Base-by-base conservation (phyloP, 1,284 basidiomycete species). In the Puccinia novopanici region DNA sequence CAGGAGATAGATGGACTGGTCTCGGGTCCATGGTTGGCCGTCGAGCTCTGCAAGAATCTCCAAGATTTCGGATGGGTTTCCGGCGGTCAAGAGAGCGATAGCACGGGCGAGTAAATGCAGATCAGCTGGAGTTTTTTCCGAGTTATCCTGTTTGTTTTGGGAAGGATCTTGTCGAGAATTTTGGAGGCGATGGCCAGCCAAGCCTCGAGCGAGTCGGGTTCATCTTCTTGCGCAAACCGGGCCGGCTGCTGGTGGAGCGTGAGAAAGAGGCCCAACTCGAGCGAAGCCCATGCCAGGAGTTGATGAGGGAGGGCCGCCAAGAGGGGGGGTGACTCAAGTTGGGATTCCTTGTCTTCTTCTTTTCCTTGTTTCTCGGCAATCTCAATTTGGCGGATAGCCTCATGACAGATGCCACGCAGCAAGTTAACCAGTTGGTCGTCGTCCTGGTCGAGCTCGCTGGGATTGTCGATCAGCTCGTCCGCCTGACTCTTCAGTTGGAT, bases 391-490 rank as follows among this genome's bases (percentile, higher is more conserved):
- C 70, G 70, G 19, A 73, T 54, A 37, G 50, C 52, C 22, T 73
- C 70, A 73, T 73, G 70, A 42, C 70, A 73, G 17, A 73, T 50
- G 3, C 70, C 70, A 22, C 70, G 70, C 10, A 73, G 70, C 22
- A 73, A 55, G 54, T 73, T 73, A 9, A 73, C 45, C 2, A 73
- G 70, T 73, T 73, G 70, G 30, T 73, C 52, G 34, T 73, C 50
- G 27, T 73, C 70, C 48, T 45, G 42, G 5, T 73, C 70, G 22
- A 57, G 50, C 22, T 42, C 70, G 40, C 22, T 40, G 8, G 70
- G 70, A 42, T 73, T 73, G 34, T 73, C 70, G 52, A 73, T 73
- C 50, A 73, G 70, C 27, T 73, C 50, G 52, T 73, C 70, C 13
- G 70, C 70, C n/a, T 73, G 70, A 22, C 3, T 52, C 30, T 73